These are phyloP conservation scores for Phytophthora europaea DNA, from an alignment of 352 stramenopile species.

Conservation along the genomic window DNA sequence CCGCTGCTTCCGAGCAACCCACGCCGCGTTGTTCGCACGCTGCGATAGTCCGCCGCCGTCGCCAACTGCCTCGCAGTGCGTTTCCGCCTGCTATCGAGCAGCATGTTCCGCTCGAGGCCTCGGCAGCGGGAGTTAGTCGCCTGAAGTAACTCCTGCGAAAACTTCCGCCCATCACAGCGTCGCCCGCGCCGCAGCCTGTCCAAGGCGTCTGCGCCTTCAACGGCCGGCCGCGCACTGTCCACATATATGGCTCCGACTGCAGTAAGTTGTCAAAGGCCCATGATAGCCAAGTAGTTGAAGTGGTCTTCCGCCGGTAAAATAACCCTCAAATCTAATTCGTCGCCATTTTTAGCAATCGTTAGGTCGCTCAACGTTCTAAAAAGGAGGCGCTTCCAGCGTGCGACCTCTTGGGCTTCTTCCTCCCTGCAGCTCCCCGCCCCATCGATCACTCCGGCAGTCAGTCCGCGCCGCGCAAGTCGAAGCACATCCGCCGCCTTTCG, in stretches of 20 bases:
- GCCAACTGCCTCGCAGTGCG: slow-evolving; percentile 12
- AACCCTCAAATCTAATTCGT: slow-evolving; percentile 16
- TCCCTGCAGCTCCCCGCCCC: not conserved
- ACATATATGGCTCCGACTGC: slow-evolving; percentile 12
- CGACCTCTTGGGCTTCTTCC: slow-evolving; percentile 30
- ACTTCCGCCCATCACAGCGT: slow-evolving; percentile 23
- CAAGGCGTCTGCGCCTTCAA: slow-evolving; percentile 1
- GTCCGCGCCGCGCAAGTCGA: slow-evolving; percentile 14
- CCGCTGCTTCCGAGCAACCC: slow-evolving; percentile 21
- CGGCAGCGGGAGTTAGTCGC: not conserved
- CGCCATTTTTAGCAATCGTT: slow-evolving; percentile 26
- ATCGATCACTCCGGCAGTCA: not conserved
- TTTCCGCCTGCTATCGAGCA: slow-evolving; percentile 21
- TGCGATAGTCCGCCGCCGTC: not conserved
- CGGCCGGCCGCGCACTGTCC: slow-evolving; percentile 5
- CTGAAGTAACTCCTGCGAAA: slow-evolving; percentile 36
- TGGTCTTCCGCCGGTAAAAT: not conserved
- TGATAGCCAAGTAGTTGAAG: slow-evolving; percentile 6
- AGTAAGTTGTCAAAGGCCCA: not conserved
- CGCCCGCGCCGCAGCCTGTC: slow-evolving; percentile 18
- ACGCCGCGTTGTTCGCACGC: slow-evolving; percentile 11
- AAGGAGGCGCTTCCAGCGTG: slow-evolving; percentile 15
- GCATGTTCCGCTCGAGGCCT: slow-evolving; percentile 6
- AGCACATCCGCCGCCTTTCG: slow-evolving; percentile 7
- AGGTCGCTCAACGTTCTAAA: slow-evolving; percentile 25